Conservation (phyloP, 1,284 basidiomycete genomes). For the Sphagnurus paluster region DNA sequence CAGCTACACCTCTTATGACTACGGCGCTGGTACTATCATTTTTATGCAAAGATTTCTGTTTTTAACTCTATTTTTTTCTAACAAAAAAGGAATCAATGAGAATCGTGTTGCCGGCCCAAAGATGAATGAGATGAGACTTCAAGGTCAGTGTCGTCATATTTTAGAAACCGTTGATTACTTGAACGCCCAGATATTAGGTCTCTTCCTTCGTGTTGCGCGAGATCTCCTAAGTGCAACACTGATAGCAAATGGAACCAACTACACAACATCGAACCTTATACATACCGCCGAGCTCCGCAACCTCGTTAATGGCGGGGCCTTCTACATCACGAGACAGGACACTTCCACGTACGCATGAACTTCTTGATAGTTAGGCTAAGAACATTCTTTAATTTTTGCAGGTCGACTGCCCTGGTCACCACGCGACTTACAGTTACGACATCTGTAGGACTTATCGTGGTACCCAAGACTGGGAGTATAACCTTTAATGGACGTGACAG, state of each 20-base stretch:
- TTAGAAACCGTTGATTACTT: not conserved
- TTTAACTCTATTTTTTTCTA: not conserved
- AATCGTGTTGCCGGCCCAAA: constrained; percentile 48
- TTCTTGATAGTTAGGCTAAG: not conserved
- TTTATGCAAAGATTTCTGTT: not conserved
- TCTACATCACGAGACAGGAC: constrained; percentile 53
- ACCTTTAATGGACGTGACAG: constrained; percentile 49
- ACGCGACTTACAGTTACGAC: constrained; percentile 42
- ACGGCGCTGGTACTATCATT: constrained; percentile 39
- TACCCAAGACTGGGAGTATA: constrained; percentile 39
- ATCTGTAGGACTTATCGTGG: constrained; percentile 37
- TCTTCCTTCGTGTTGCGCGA: constrained; percentile 49
- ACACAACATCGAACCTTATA: constrained; percentile 43
- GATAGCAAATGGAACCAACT: constrained; percentile 46
- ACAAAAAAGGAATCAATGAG: constrained; percentile 56
- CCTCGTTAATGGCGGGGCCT: constrained; percentile 42
- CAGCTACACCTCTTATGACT: constrained; percentile 48
- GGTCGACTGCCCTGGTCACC: constrained; percentile 39
- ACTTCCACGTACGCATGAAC: constrained; percentile 39
- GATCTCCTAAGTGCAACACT: constrained; percentile 42
- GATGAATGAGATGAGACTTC: constrained; percentile 57
- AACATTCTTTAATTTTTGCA: constrained; percentile 12
- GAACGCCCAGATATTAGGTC: constrained; percentile 27
- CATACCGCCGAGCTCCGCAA: constrained; percentile 51
- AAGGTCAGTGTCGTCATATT: constrained; percentile 35